phyloP scores from a whole-genome alignment of 306 rosid genomes.

The Sicyos baderoa region DNA sequence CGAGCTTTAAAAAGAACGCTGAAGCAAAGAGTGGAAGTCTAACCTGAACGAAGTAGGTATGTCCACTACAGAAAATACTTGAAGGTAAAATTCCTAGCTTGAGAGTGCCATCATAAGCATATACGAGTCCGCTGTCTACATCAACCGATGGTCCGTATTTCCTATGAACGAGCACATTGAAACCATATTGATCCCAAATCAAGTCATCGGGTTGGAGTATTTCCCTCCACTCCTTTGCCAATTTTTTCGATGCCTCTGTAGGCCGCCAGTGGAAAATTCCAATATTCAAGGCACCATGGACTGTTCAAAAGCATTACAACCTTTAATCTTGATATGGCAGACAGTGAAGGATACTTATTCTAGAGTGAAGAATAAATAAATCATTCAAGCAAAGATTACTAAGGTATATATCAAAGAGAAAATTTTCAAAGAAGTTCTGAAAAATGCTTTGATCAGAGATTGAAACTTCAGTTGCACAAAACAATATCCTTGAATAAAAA shows the following conservation, averaged over 20 bases:
- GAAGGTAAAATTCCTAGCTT: constrained; percentile 85
- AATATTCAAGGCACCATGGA: constrained; percentile 70
- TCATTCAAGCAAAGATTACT: too few relatives aligned
- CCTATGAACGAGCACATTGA: constrained; percentile 57
- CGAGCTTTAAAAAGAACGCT: neutral
- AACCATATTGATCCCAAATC: constrained; percentile 95
- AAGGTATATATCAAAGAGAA: neutral
- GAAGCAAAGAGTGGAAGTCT: constrained; percentile 41
- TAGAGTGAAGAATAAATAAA: too few relatives aligned
- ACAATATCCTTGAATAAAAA: neutral
- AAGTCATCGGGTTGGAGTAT: constrained; percentile 67
- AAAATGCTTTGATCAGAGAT: neutral
- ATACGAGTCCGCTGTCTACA: constrained; percentile 64
- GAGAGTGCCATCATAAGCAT: constrained; percentile 84
- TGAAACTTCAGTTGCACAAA: constrained; percentile 9
- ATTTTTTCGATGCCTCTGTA: constrained; percentile 60
- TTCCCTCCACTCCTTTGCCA: constrained; percentile 85
- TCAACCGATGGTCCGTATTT: constrained; percentile 72
- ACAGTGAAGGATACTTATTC: neutral
- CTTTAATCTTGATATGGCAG: neutral
- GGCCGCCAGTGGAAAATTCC: constrained; percentile 98
- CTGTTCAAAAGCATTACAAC: constrained; percentile 28
- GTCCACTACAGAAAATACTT: constrained; percentile 91
- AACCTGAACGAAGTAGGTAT: constrained; percentile 95
- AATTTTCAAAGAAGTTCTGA: neutral